Evolutionary conservation across 306 rosid genomes (phyloP).

Genomic region (Lablab purpureus): DNA sequence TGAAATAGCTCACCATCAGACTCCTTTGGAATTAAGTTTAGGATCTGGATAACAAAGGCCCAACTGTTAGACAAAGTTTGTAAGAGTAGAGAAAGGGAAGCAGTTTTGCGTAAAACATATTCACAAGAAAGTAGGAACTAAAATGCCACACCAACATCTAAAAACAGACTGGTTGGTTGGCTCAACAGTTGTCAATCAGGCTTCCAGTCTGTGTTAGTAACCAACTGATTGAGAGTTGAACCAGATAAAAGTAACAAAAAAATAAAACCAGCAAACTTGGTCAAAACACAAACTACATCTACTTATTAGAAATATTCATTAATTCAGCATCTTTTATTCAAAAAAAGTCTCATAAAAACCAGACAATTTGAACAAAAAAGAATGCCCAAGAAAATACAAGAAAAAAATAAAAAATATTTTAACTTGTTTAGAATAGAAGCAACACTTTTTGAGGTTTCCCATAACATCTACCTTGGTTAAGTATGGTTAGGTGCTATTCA

Average conservation of each 20-base stretch:
- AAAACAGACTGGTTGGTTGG: constrained; percentile 1
- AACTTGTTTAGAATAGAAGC: constrained; percentile 19
- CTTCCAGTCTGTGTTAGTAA: neutral
- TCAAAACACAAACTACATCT: constrained; percentile 25
- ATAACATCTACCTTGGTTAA: neutral
- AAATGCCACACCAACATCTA: constrained; percentile 32
- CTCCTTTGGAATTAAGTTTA: constrained; percentile 84
- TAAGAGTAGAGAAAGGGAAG: neutral
- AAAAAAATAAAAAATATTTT: neutral
- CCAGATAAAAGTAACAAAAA: neutral
- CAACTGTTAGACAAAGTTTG: constrained; percentile 8
- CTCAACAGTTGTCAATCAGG: constrained; percentile 18
- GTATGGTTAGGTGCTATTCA: constrained; percentile 1
- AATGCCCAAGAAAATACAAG: constrained; percentile 3
- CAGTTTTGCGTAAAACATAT: constrained; percentile 23
- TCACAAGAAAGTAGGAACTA: neutral
- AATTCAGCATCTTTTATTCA: neutral
- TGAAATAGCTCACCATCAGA: constrained; percentile 85
- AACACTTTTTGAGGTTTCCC: constrained; percentile 28
- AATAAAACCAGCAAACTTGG: constrained; percentile 5
- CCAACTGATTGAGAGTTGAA: neutral
- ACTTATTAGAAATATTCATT: neutral
- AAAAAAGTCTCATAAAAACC: neutral
- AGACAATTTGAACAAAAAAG: constrained; percentile 23
- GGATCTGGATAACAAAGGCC: constrained; percentile 64